Conservation (phyloP, 2,329 filamentous ascomycete species). For the Tricladium varicosporioides region DNA sequence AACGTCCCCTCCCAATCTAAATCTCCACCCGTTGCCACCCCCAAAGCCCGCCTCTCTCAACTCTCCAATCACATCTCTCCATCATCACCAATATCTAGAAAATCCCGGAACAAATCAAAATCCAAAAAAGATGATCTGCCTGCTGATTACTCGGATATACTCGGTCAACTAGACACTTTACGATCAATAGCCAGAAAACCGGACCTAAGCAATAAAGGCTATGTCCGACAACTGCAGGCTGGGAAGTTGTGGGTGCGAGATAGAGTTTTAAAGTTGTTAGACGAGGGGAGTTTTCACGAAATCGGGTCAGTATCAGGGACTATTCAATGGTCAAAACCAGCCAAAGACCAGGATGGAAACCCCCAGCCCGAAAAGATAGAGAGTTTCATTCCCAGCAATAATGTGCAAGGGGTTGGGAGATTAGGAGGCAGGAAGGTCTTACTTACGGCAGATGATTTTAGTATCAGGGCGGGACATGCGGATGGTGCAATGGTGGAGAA, state of each 20-base stretch:
- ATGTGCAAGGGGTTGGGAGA: constrained; percentile 57
- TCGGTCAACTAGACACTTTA: constrained; percentile 53
- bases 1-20: no score
- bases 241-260: constrained; percentile 67
- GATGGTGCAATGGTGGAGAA: constrained; percentile 58
- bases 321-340: constrained; percentile 55
- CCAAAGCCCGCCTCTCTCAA: constrained; percentile 32
- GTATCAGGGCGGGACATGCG: constrained; percentile 60
- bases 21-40: neutral
- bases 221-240: constrained; percentile 60
- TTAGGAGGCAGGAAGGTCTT: constrained; percentile 53
- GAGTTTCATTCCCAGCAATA: constrained; percentile 59
- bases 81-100: constrained; percentile 28
- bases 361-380: constrained; percentile 41
- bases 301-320: constrained; percentile 59
- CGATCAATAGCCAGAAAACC: constrained; percentile 53
- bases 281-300: constrained; percentile 54
- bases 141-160: constrained; percentile 60
- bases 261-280: constrained; percentile 56
- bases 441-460: constrained; percentile 64
- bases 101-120: constrained; percentile 19
- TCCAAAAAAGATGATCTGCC: constrained; percentile 45
- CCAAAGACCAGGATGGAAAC: no score
- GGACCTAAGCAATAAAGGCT: constrained; percentile 52
- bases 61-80: constrained; percentile 29